Base-by-base conservation (phyloP, 2,329 filamentous ascomycete species). In the Diatrype stigma region DNA sequence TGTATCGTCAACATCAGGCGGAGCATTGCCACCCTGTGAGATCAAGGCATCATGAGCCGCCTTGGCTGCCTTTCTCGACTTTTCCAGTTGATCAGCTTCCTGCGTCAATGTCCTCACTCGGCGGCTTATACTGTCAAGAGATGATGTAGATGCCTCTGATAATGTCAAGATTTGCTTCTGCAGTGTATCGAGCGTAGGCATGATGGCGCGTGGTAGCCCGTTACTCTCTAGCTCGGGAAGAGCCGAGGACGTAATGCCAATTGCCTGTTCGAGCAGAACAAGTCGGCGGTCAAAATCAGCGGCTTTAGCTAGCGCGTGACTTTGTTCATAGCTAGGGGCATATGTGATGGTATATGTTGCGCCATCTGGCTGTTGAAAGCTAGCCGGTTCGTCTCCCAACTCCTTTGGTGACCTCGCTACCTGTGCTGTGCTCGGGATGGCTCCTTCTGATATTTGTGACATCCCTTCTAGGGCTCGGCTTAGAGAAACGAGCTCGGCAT, bases 271-370 rank as follows among this genome's bases (percentile, higher is more conserved):
- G 45, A 99, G 75, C 28, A 87, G 74, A 2, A 86, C 75, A 19
- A 99, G 81, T 5, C 94, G 84, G 28, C 82, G 80, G 65, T 97
- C 93, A 62, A 99, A 96, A 56, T 94, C 88, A 22, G 92, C 89
- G 6, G 90, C 87, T 67, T 91, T 89, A 32, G 85, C 83, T 34
- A 96, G 76, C 23, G 86, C 82, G 62, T 90, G 86, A 38, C 77
- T 85, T 63, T 86, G 79, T 60, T 86, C 81, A 58, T 84, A 89
- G 46, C 70, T 78, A 42, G 75, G 85, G 30, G 82, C 78, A 59
- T 86, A 86, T 28, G 81, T 85, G 46, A 86, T 72, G 1, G 81
- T 86, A 60, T 86, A 87, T 30, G 80, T 85, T 34, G 80, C 71
- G 16, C 66, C 67, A 23, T 67, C 62, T 17, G 54, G 50, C 8